Conservation (phyloP, 2,329 filamentous ascomycete genomes). For the Karstenula rhodostoma region DNA sequence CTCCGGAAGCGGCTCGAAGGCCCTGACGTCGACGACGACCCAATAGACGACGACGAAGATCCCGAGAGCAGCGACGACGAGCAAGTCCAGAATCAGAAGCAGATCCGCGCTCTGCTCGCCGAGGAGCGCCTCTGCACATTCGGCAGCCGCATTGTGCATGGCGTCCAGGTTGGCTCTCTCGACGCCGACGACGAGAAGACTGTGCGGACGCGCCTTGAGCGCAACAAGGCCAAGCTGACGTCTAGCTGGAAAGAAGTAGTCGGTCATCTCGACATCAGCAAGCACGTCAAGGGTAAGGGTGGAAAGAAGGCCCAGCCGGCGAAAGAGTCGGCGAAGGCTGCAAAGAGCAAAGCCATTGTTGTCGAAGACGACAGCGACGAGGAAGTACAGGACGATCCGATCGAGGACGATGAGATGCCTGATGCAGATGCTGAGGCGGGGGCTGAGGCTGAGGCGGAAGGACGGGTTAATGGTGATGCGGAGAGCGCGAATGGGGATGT, state of each 20-base stretch:
- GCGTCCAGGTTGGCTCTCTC: constrained; percentile 77
- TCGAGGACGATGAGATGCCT: constrained; percentile 53
- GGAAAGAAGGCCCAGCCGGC: constrained; percentile 40
- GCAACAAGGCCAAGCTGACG: constrained; percentile 83
- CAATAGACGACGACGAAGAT: constrained; percentile 71
- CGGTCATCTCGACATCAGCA: constrained; percentile 73
- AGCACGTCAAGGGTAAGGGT: constrained; percentile 53
- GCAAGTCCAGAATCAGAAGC: constrained; percentile 58
- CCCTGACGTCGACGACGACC: constrained; percentile 74
- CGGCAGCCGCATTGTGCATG: constrained; percentile 83
- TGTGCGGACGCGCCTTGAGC: constrained; percentile 74
- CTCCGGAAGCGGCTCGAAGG: constrained; percentile 48
- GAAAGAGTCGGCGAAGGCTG: constrained; percentile 48
- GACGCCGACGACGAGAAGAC: constrained; percentile 62
- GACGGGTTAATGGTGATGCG: constrained; percentile 51
- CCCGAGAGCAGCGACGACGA: constrained; percentile 63
- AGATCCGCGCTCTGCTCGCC: constrained; percentile 74
- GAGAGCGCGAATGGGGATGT: constrained; percentile 41
- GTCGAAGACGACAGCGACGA: constrained; percentile 46
- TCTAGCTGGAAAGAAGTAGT: constrained; percentile 86
- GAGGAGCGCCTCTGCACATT: constrained; percentile 89
- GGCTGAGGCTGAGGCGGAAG: constrained; percentile 41
- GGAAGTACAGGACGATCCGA: constrained; percentile 27
- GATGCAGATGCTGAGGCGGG: constrained; percentile 33
- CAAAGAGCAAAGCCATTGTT: constrained; percentile 50